Evolutionary conservation across 2,329 filamentous ascomycete genomes (phyloP).

Genomic region (Aspergillus hiratsukae): DNA sequence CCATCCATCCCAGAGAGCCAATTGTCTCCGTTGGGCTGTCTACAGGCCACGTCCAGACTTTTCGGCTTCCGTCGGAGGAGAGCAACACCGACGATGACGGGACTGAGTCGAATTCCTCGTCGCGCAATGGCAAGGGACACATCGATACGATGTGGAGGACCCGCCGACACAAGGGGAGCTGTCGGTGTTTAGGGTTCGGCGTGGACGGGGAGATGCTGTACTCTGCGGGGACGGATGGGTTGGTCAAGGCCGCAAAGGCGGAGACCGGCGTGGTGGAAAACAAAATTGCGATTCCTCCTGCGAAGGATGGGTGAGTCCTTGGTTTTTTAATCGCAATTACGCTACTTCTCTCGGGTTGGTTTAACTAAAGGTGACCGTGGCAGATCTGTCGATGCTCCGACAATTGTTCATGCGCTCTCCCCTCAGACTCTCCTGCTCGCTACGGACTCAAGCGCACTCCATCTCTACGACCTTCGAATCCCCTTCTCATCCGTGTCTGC

Average conservation of each 20-base stretch:
- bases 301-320: constrained; percentile 37
- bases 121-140: constrained; percentile 62
- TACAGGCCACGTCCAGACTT: constrained; percentile 79
- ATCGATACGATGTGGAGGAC: constrained; percentile 86
- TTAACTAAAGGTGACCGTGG: constrained; percentile 13
- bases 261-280: constrained; percentile 65
- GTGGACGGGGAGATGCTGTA: constrained; percentile 68
- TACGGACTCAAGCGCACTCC: constrained; percentile 83
- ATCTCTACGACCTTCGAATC: constrained; percentile 79
- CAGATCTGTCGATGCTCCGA: constrained; percentile 63
- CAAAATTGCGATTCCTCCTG: constrained; percentile 70
- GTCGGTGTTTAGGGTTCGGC: constrained; percentile 73
- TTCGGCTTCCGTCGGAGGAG: constrained; percentile 62
- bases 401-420: constrained; percentile 75
- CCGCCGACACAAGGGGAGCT: constrained; percentile 88
- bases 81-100: constrained; percentile 48
- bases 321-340: constrained; percentile 5
- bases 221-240: constrained; percentile 58
- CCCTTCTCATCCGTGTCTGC: constrained; percentile 50
- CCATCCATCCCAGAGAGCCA: constrained; percentile 77
- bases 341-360: constrained; percentile 4
- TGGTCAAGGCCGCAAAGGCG: constrained; percentile 57
- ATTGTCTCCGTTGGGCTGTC: constrained; percentile 81
- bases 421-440: constrained; percentile 84
- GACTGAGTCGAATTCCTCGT: constrained; percentile 33